Evolutionary conservation across 192 early-diverging fungal species (phyloP).

Genomic region (Entophlyctis luteolus): DNA sequence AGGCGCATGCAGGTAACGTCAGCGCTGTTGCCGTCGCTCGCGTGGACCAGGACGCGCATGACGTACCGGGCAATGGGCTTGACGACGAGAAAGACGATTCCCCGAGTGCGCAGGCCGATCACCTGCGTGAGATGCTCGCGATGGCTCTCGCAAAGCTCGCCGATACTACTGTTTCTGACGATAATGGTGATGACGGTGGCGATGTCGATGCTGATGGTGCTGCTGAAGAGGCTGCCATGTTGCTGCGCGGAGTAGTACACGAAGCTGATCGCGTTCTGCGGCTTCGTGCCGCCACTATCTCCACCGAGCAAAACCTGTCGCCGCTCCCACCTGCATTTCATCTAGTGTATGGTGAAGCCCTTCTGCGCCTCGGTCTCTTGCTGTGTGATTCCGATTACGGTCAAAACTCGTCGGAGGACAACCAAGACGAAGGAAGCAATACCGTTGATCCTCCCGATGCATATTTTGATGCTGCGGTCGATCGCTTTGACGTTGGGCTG

Average conservation of each 20-base stretch:
- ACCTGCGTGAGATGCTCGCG: constrained; percentile 1
- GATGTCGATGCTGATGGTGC: constrained; percentile 20
- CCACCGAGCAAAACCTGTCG: background rate
- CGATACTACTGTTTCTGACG: background rate
- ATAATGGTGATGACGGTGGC: constrained; percentile 1
- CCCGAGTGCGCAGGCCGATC: too few species aligned
- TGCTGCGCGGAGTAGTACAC: constrained; percentile 33
- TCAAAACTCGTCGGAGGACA: background rate
- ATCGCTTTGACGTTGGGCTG: constrained; percentile 19
- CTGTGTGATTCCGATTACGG: constrained; percentile 9
- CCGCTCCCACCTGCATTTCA: constrained; percentile 27
- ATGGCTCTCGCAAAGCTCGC: background rate
- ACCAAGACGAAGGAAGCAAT: background rate
- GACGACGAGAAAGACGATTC: too few species aligned
- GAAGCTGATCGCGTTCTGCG: constrained; percentile 35
- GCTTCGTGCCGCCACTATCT: background rate
- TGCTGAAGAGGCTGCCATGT: constrained; percentile 28
- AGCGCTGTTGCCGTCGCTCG: too few species aligned
- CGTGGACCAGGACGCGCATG: too few species aligned
- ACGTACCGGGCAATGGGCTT: too few species aligned
- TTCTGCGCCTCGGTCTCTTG: constrained; percentile 28
- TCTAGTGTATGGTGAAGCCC: constrained; percentile 29
- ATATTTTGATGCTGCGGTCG: constrained; percentile 29
- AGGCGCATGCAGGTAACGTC: too few species aligned
- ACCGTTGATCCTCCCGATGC: background rate